A percentile compares a stretch with the other conserved stretches of the same genome.
These are phyloP conservation scores for Candida saitoana DNA, from an alignment of 805 yeast genomes.

Conservation along the genomic window DNA sequence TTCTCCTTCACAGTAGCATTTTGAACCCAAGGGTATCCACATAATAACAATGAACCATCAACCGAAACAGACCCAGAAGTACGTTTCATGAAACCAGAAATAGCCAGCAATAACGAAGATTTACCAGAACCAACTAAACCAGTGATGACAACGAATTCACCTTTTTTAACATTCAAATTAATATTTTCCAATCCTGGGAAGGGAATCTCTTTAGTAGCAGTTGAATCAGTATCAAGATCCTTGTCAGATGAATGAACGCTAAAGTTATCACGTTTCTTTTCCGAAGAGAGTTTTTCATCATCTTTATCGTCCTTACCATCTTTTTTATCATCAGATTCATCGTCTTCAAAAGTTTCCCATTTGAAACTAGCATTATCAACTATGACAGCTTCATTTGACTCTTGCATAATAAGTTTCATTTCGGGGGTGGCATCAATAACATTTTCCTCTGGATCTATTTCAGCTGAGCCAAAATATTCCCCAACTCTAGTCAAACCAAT, in stretches of 20 bases:
- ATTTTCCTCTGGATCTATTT: constrained; percentile 33
- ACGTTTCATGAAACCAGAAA: constrained; percentile 36
- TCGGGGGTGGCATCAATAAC: constrained; percentile 23
- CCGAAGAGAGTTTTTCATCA: constrained; percentile 5
- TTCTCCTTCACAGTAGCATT: constrained; percentile 32
- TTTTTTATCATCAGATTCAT: constrained; percentile 12
- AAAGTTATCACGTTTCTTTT: constrained; percentile 4
- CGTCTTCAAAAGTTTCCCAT: constrained; percentile 26
- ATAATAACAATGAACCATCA: constrained; percentile 25
- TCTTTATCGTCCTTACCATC: constrained; percentile 7
- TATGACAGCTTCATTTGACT: constrained; percentile 18
- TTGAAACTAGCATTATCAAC: constrained; percentile 22
- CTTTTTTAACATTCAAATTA: constrained; percentile 22
- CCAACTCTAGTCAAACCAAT: constrained; percentile 59
- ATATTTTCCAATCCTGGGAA: constrained; percentile 28
- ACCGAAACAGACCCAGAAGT: constrained; percentile 25
- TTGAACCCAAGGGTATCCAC: constrained; percentile 38
- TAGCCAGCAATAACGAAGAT: constrained; percentile 33
- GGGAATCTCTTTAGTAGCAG: constrained; percentile 12
- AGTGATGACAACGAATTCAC: constrained; percentile 34
- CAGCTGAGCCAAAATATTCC: constrained; percentile 45
- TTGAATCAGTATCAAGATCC: constrained; percentile 8
- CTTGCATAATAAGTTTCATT: constrained; percentile 20
- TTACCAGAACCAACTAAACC: constrained; percentile 37
- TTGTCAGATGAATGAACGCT: constrained; percentile 8